These are phyloP conservation scores for Uronychia setigera DNA, from an alignment of 73 alveolate species.

Conservation along the genomic window DNA sequence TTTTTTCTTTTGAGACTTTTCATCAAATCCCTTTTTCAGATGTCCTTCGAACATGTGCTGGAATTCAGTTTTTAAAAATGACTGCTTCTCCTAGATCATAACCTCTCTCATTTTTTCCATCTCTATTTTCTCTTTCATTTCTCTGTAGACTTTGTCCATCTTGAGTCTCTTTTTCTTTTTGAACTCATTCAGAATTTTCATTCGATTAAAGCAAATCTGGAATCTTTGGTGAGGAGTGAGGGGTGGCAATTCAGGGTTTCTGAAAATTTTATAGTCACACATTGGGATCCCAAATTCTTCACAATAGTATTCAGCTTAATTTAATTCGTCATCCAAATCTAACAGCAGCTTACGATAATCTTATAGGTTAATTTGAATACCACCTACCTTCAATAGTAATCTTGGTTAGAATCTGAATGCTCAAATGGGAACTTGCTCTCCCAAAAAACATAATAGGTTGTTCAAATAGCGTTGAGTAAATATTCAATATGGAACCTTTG, in stretches of 20 bases:
- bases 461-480: background rate
- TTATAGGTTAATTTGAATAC: background rate
- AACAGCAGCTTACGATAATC: background rate
- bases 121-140: no score
- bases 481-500: background rate
- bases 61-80: no score
- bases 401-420: background rate
- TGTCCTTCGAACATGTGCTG: no score
- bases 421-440: background rate
- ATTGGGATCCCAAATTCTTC: constrained; percentile 4
- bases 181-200: background rate
- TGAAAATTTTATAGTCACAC: constrained; percentile 9
- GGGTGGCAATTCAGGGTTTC: background rate
- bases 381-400: background rate
- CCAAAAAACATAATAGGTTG: background rate
- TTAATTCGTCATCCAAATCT: background rate
- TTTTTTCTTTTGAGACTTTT: no score
- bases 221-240: background rate
- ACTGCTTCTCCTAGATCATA: no score
- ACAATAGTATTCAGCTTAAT: background rate
- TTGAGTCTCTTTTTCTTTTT: no score
- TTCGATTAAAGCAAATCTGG: background rate
- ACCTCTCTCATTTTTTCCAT: no score
- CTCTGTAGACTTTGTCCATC: no score
- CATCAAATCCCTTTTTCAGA: no score